phyloP scores from a whole-genome alignment of 805 yeast species.

The Starmerella apicola region DNA sequence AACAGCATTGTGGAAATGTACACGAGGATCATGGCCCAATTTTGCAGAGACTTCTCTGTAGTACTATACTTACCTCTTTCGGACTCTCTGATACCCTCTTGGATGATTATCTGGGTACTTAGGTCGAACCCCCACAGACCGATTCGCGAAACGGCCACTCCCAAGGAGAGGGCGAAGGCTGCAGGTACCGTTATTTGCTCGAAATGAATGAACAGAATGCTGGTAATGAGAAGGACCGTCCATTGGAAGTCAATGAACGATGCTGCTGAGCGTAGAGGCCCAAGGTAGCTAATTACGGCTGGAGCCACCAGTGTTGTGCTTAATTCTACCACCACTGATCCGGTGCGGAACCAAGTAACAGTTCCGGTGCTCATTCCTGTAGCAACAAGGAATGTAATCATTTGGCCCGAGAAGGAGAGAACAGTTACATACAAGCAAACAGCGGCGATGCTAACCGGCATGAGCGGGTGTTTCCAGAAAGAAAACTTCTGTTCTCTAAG shows the following conservation, averaged over 20 bases:
- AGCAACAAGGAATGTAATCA: constrained; percentile 29
- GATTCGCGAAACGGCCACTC: constrained; percentile 27
- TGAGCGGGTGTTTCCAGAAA: constrained; percentile 24
- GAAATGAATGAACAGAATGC: constrained; percentile 4
- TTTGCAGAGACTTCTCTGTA: constrained; percentile 14
- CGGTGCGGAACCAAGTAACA: constrained; percentile 28
- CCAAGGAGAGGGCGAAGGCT: constrained; percentile 19
- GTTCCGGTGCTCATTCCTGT: constrained; percentile 25
- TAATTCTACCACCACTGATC: constrained; percentile 28
- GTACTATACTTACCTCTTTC: constrained; percentile 29
- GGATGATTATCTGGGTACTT: constrained; percentile 28
- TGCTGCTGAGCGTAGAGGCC: constrained; percentile 27
- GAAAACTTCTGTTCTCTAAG: constrained; percentile 5
- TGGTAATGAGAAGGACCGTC: constrained; percentile 24
- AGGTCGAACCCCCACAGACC: constrained; percentile 36
- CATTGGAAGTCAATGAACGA: constrained; percentile 26
- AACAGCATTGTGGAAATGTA: constrained; percentile 14
- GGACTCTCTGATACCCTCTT: constrained; percentile 27
- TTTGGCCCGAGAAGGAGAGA: constrained; percentile 30
- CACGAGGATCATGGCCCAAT: constrained; percentile 12
- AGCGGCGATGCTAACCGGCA: constrained; percentile 26
- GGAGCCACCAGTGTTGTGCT: constrained; percentile 29
- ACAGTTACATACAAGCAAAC: constrained; percentile 30
- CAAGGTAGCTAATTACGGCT: constrained; percentile 15
- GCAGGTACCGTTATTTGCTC: constrained; percentile 2